Evolutionary conservation across 768 basidiomycete species (phyloP), one percentile per base, ranked within the genome.

Genomic region (Podaxis rugospora): DNA sequence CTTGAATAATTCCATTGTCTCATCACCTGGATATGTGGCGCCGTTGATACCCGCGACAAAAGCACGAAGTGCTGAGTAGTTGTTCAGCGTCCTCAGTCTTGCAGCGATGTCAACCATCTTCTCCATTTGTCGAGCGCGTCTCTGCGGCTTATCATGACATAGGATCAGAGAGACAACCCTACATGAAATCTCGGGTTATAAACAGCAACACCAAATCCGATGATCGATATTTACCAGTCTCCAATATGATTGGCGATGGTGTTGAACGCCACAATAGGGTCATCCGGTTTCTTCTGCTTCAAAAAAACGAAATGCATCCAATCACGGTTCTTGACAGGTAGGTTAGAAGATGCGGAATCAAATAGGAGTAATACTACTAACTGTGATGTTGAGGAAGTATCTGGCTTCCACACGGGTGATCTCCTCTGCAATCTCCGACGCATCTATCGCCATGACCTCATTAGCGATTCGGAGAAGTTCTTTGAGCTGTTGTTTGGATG

Each of bases 161-260:
- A 98, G 76, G 56, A 99, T 94, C 60, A 98, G 75, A 14, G 94
- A 94, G 7, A 89, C 86, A 54, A 95, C 92, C 94, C 95, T 96
- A 63, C 5, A 63, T 14, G 35, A 46, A 49, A 23, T 21, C 25
- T 50, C 23, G 27, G 32, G 40, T 6, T 16, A 37, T 27, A 23
- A n/a, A 14, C 36, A n/a, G 9, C 14, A 11, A n/a, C 10, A 11
- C 23, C 36, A 54, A 58, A 14, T 27, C 18, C n/a, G 60, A 16
- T 25, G 18, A 59, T 55, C 47, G 14, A 39, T 51, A 72, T 82
- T 54, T 66, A 92, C 94, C 93, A 95, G 67, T 88, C 84, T 6
- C 88, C 92, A 36, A 96, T 76, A 69, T 90, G 90, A 71, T 93
- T 94, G 53, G 92, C 91, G 63, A 91, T 78, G 5, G 78, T 75